These are phyloP conservation scores for Spathaspora jeffriesii DNA, from an alignment of 1,139 yeast genomes.

Conservation along the genomic window DNA sequence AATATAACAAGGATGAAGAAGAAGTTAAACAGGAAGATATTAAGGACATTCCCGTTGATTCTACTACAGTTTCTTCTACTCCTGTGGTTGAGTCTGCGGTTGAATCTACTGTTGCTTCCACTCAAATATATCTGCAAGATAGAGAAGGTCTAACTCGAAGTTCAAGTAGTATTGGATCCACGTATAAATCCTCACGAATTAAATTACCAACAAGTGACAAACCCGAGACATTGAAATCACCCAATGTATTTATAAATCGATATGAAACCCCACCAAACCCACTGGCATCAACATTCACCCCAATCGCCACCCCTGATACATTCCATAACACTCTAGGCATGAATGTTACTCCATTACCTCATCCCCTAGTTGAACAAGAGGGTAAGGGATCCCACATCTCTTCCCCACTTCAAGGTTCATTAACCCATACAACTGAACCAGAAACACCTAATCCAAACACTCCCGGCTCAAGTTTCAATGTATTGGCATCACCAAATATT, in stretches of 20 bases:
- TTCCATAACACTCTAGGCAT: conserved; percentile 10
- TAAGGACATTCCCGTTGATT: too few species aligned
- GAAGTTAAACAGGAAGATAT: not conserved
- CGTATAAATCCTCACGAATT: conserved; percentile 14
- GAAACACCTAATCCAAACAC: conserved; percentile 13
- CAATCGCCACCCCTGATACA: conserved; percentile 19
- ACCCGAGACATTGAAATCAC: conserved; percentile 16
- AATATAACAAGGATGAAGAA: not conserved
- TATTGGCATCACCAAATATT: conserved; percentile 21
- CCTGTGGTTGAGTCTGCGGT: not conserved
- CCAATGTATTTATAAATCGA: conserved; percentile 12
- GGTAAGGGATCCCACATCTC: conserved; percentile 13
- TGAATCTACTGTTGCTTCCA: not conserved
- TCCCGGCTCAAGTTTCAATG: conserved; percentile 22
- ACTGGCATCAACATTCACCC: conserved; percentile 13
- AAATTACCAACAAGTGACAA: conserved; percentile 12
- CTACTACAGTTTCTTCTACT: not conserved
- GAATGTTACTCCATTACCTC: conserved; percentile 7
- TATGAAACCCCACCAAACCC: conserved; percentile 14
- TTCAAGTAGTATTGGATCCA: conserved; percentile 13
- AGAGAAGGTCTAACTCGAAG: conserved; percentile 8
- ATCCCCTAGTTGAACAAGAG: conserved; percentile 6
- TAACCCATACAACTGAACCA: conserved; percentile 10
- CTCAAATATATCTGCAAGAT: conserved; percentile 4
- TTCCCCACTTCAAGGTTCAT: conserved; percentile 14